Conservation (phyloP, 2,329 filamentous ascomycete species). For the Colletotrichum horii region DNA sequence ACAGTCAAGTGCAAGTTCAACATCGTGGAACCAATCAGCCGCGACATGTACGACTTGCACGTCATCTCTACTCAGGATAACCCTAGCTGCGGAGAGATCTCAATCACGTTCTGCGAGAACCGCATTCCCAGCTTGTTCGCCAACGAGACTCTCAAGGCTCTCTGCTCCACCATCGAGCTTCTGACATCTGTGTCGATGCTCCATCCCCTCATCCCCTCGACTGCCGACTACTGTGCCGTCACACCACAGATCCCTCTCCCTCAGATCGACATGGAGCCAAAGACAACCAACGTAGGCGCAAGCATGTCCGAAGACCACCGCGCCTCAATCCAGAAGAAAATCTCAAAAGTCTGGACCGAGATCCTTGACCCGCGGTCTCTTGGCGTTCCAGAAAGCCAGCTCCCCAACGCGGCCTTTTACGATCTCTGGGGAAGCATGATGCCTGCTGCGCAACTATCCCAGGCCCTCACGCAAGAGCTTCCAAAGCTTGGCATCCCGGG, state of each 20-base stretch:
- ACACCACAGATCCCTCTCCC: constrained; percentile 48
- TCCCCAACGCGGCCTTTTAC: constrained; percentile 54
- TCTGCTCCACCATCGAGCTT: constrained; percentile 49
- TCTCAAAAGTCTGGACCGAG: constrained; percentile 49
- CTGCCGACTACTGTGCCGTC: constrained; percentile 42
- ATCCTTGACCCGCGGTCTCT: constrained; percentile 44
- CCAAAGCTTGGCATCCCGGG: constrained; percentile 39
- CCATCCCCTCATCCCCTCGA: constrained; percentile 49
- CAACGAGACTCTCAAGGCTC: constrained; percentile 48
- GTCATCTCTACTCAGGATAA: constrained; percentile 45
- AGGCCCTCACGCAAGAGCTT: constrained; percentile 48
- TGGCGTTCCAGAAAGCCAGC: constrained; percentile 43
- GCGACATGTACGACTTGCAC: constrained; percentile 51
- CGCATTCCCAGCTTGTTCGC: constrained; percentile 47
- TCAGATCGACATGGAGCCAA: constrained; percentile 28
- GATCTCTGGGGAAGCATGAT: constrained; percentile 56
- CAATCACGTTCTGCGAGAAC: constrained; percentile 51
- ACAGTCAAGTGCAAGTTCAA: constrained; percentile 49
- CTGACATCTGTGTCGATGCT: constrained; percentile 52
- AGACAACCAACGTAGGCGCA: constrained; percentile 24
- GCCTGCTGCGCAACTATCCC: constrained; percentile 51
- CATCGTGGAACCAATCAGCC: constrained; percentile 42
- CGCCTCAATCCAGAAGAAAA: constrained; percentile 42
- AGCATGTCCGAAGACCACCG: constrained; percentile 45
- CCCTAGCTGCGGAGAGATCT: constrained; percentile 42